phyloP scores from a whole-genome alignment of 768 basidiomycete species.

The Serendipita sp. region DNA sequence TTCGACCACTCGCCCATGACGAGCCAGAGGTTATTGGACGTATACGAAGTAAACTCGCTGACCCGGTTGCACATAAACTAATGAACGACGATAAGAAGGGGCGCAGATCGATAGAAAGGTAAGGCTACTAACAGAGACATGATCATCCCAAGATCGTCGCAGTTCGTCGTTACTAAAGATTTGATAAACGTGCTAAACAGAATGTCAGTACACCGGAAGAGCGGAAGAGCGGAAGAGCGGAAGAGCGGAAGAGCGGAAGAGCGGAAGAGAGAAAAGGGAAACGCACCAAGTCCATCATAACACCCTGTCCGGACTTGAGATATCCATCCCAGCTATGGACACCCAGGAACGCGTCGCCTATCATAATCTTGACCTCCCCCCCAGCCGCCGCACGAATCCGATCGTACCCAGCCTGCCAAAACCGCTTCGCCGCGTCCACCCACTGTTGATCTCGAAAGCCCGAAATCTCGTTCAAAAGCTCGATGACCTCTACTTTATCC shows the following conservation, averaged over 20 bases:
- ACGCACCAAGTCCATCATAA: slow-evolving; percentile 50
- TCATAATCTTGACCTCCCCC: slow-evolving; percentile 40
- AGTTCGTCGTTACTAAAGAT: slow-evolving; percentile 49
- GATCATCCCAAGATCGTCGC: slow-evolving; percentile 35
- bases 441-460: slow-evolving; percentile 33
- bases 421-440: slow-evolving; percentile 31
- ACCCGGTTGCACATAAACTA: slow-evolving; percentile 42
- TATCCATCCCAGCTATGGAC: slow-evolving; percentile 50
- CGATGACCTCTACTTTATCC: slow-evolving; percentile 44
- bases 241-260: background rate
- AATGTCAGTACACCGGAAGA: background rate
- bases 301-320: slow-evolving; percentile 37
- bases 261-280: background rate
- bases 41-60: slow-evolving; percentile 29
- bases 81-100: background rate
- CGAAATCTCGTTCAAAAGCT: slow-evolving; percentile 55
- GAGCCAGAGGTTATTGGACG: slow-evolving; percentile 48
- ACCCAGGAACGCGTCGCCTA: slow-evolving; percentile 55
- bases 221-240: background rate
- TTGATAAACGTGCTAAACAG: slow-evolving; percentile 50
- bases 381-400: slow-evolving; percentile 37
- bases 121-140: slow-evolving; percentile 31
- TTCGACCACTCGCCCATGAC: slow-evolving; percentile 70
- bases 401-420: slow-evolving; percentile 44
- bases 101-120: background rate